phyloP scores from a whole-genome alignment of 139 green algal genomes.

The Volvox reticuliferus region DNA sequence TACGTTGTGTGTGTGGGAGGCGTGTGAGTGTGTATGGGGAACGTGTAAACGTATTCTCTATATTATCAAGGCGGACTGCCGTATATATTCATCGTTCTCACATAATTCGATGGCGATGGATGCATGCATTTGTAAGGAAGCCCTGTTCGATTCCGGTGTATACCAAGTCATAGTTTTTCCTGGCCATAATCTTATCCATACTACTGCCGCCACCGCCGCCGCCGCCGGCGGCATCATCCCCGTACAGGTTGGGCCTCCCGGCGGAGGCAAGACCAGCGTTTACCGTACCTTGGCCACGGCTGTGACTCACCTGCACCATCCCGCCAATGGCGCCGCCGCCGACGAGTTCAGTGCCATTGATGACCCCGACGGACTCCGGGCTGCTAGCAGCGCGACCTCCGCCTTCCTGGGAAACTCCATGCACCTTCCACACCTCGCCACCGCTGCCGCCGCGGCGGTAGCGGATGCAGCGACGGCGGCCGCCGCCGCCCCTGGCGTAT shows the following conservation, averaged over 20 bases:
- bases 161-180: too few species aligned
- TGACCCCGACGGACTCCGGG: background rate
- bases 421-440: constrained; percentile 1
- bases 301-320: constrained; percentile 55
- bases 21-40: too few species aligned
- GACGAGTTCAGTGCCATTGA: background rate
- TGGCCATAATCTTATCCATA: too few species aligned
- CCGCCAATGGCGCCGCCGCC: background rate
- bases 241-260: constrained; percentile 66
- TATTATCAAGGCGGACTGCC: too few species aligned
- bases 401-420: background rate
- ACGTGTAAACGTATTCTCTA: too few species aligned
- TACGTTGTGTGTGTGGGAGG: too few species aligned
- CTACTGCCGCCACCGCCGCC: too few species aligned
- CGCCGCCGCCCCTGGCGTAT: background rate
- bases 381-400: background rate
- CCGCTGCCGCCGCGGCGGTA: background rate
- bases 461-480: background rate
- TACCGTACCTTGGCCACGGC: constrained; percentile 70
- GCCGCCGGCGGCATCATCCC: background rate
- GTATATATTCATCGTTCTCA: too few species aligned
- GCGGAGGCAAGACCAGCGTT: constrained; percentile 80
- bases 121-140: too few species aligned
- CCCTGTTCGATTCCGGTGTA: too few species aligned
- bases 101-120: too few species aligned